Evolutionary conservation across 2,329 filamentous ascomycete species (phyloP).

Genomic region (Penicillium sp.): DNA sequence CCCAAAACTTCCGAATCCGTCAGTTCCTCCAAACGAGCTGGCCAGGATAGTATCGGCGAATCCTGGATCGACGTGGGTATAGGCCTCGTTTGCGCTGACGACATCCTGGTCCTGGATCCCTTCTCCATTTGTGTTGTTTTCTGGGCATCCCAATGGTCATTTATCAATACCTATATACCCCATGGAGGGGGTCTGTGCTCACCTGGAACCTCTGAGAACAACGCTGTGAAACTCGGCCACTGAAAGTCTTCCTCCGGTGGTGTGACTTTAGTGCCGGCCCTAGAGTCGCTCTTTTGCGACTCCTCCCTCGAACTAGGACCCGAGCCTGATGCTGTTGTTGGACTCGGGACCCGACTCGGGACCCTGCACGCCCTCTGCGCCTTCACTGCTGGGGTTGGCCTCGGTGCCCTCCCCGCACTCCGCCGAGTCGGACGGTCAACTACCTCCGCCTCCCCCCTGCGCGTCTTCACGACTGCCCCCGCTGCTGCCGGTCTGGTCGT

Average conservation of each 20-base stretch:
- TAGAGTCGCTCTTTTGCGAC: neutral
- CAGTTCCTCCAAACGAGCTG: neutral
- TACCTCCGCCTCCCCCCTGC: neutral
- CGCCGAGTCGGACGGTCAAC: neutral
- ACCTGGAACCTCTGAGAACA: slow-evolving; percentile 1
- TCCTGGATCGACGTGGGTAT: neutral
- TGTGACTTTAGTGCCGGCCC: slow-evolving; percentile 1
- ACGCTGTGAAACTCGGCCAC: neutral
- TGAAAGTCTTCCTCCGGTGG: neutral
- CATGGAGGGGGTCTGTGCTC: neutral
- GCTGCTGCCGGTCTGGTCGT: slow-evolving; percentile 3
- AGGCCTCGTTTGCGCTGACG: neutral
- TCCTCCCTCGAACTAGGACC: neutral
- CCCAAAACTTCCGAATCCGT: neutral
- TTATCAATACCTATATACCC: neutral
- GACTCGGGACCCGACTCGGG: neutral
- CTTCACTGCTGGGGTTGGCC: neutral
- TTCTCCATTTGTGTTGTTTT: neutral
- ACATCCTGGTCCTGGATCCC: neutral
- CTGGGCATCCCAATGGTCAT: neutral
- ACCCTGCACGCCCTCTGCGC: neutral
- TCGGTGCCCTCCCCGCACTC: neutral
- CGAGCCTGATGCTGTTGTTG: neutral
- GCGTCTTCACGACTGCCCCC: neutral
- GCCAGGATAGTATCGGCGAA: neutral